Evolutionary conservation across 2,329 filamentous ascomycete genomes (phyloP).

Genomic region (Intubia oerlemansii): DNA sequence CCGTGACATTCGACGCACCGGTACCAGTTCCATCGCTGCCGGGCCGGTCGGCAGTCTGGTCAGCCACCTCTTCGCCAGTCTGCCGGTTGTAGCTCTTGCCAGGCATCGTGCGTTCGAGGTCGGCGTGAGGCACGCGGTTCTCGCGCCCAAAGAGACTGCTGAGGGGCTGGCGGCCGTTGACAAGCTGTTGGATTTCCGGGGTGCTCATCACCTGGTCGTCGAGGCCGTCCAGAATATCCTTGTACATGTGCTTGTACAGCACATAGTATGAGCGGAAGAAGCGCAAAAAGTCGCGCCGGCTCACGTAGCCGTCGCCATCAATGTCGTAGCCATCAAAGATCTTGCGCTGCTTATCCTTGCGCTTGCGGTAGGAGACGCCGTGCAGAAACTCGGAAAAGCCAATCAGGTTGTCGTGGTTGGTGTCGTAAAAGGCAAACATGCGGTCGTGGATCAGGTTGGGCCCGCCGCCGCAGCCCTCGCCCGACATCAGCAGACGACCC

Average conservation of each 20-base stretch:
- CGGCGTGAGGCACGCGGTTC: conserved; percentile 41
- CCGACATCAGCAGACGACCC: too few species aligned
- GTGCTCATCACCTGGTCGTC: conserved; percentile 62
- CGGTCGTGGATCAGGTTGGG: conserved; percentile 88
- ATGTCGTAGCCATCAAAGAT: conserved; percentile 68
- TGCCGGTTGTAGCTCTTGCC: conserved; percentile 38
- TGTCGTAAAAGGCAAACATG: conserved; percentile 93
- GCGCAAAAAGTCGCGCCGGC: conserved; percentile 68
- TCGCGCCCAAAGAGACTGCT: conserved; percentile 56
- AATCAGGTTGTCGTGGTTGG: conserved; percentile 71
- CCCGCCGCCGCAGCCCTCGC: too few species aligned
- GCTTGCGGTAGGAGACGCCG: conserved; percentile 49
- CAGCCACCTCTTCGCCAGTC: conserved; percentile 43
- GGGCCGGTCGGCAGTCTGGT: conserved; percentile 33
- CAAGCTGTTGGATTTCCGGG: conserved; percentile 53
- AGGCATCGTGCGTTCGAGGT: conserved; percentile 36
- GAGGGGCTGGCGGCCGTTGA: conserved; percentile 53
- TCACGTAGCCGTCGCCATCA: conserved; percentile 69
- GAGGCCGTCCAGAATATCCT: conserved; percentile 57
- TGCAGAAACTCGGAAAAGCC: conserved; percentile 82
- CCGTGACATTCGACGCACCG: too few species aligned
- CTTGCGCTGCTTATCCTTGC: conserved; percentile 10
- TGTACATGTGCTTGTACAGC: conserved; percentile 73
- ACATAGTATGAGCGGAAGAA: conserved; percentile 88
- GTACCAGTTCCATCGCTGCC: too few species aligned